Evolutionary conservation across 2,329 filamentous ascomycete genomes (phyloP), one percentile per base, ranked within the genome.

Genomic region (Claviceps humidiphila): DNA sequence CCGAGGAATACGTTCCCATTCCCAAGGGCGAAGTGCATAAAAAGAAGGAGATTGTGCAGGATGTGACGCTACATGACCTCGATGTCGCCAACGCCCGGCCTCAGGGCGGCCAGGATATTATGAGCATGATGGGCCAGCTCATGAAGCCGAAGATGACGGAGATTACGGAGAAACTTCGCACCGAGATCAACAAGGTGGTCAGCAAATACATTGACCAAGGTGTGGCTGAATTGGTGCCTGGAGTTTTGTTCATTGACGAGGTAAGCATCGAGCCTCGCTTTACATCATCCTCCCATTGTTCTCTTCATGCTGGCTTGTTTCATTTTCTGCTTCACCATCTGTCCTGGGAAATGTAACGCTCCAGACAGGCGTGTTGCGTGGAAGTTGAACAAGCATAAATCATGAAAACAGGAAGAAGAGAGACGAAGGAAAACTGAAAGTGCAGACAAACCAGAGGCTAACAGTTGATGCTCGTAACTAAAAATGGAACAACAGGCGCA

Each of bases 111-210:
- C 93, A 98, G 75, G 93, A 98, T 68, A 95, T 98, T 59, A 97
- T 98, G 90, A 96, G 90, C 74, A 97, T 98, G 93, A 97, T 98
- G 91, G 93, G 93, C 62, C 93, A 98, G 71, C 74, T 98, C 64
- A 96, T 97, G 89, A 97, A 97, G 78, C 93, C 93, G 56, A 94
- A 94, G 75, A 96, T 96, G 83, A 98, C 93, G 5, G 93, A 98
- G 69, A 97, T 98, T 64, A 98, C 93, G 34, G 93, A 98, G 71
- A 98, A 98, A 75, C 74, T 98, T 64, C 82, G 93, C 55, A 76
- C 81, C 52, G 93, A 98, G 73, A 97, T 98, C 74, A 96, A 98
- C 80, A 97, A 97, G 74, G 91, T 98, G 34, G 93, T 98, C 59
- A 95, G 89, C 77, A 89, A 91, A 69, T 98, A 97, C 71, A 98